These are phyloP conservation scores for Diplodia mutila DNA, from an alignment of 2,329 filamentous ascomycete species.

Conservation along the genomic window DNA sequence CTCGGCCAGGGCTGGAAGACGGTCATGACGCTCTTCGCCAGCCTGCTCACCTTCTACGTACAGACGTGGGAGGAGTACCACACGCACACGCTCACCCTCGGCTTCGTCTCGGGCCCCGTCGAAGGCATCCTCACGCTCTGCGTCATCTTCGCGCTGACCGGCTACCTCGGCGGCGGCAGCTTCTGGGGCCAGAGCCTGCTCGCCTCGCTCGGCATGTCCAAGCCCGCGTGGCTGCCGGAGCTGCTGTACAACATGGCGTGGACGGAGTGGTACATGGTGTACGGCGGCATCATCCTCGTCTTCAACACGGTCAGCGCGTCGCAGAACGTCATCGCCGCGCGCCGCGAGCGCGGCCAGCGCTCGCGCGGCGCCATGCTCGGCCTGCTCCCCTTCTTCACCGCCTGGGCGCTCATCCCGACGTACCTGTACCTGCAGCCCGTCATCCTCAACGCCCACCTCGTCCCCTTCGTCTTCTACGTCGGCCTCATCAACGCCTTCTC, in stretches of 20 bases:
- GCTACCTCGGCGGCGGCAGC: constrained; percentile 80
- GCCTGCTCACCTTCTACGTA: constrained; percentile 93
- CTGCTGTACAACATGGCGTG: constrained; percentile 78
- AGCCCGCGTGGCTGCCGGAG: constrained; percentile 67
- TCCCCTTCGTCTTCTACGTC: constrained; percentile 88
- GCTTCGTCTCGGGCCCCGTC: constrained; percentile 89
- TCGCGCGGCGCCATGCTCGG: constrained; percentile 77
- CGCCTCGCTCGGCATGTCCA: constrained; percentile 68
- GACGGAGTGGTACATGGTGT: constrained; percentile 90
- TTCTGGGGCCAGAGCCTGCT: constrained; percentile 92
- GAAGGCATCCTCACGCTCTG: constrained; percentile 89
- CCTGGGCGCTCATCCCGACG: constrained; percentile 74
- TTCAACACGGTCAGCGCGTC: constrained; percentile 82
- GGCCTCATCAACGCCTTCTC: constrained; percentile 93
- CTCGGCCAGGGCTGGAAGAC: constrained; percentile 92
- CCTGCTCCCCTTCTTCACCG: constrained; percentile 76
- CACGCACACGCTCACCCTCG: constrained; percentile 91
- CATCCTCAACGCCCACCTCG: constrained; percentile 79
- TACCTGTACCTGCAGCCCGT: constrained; percentile 86
- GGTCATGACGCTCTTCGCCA: constrained; percentile 78
- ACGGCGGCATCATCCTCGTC: constrained; percentile 78
- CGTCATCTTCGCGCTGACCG: constrained; percentile 80
- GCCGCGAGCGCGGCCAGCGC: constrained; percentile 72
- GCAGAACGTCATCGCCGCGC: constrained; percentile 80
- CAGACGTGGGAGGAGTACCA: constrained; percentile 99